Base-by-base conservation (phyloP, 1,284 basidiomycete genomes). In the Chondrostereum purpureum region DNA sequence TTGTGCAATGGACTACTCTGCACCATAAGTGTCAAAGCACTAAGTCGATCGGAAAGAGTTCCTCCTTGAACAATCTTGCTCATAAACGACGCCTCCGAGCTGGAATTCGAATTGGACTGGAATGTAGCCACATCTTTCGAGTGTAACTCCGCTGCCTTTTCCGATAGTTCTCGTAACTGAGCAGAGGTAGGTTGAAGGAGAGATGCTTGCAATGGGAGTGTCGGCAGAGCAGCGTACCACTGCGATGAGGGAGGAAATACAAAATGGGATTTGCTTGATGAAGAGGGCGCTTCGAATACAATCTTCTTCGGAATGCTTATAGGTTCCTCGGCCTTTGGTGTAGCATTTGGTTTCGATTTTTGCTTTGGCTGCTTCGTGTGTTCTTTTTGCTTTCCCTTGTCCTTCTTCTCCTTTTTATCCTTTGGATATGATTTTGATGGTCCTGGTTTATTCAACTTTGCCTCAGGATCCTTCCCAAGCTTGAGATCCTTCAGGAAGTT, bases 1-100 rank as follows among this genome's bases (percentile, higher is more conserved):
- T 95, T 95, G 61, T 98, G 93, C 31, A 96, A 55, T 0, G 96
- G 95, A 43, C 88, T 91, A 48, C 86, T 88, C 61, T 96, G 91
- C 13, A 94, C 87, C 41, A 98, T 75, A 21, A 99, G 71, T 4
- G 93, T 92, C 43, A 99, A 72, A 0, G 96, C 96, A 47, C 91
- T 92, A 1, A 99, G 83, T 50, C 92, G 78, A 63, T 99, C 96
- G 18, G 91, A 92, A 16, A 97, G 79, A 1, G 96, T 99, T 53
- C 93, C 94, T 39, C 82, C 83, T 21, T 81, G 73, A 17, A 95
- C 79, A 44, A 97, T 87, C 53, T 88, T 88, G 42, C 83, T 74
- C 44, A 96, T 73, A 67, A 97, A 97, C 3, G 72, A 73, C 5
- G 78, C 74, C 61, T 96, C 92, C 0, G 89, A 80, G 1, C 80